Percentiles rank a stretch among this genome's conserved stretches.
phyloP scores from a whole-genome alignment of 129 eudicot species.

The Saposhnikovia divaricata region DNA sequence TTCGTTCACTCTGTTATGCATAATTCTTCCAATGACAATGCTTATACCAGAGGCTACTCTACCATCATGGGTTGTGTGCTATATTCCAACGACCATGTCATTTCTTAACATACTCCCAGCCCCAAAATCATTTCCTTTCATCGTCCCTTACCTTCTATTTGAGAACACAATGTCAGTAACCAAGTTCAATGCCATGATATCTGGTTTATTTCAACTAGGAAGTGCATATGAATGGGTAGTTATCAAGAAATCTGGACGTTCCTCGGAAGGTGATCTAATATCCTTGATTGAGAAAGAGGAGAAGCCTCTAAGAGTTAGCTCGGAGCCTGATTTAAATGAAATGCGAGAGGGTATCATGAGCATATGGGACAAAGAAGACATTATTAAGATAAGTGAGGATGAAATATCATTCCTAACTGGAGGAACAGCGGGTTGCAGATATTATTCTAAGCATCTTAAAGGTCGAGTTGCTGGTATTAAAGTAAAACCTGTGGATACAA shows the following conservation, averaged over 20 bases:
- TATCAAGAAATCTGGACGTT: conserved; percentile 92
- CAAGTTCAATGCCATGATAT: conserved; percentile 94
- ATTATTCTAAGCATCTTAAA: too few species aligned
- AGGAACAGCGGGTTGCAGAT: too few species aligned
- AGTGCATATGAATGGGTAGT: conserved; percentile 96
- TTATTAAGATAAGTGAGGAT: too few species aligned
- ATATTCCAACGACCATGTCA: conserved; percentile 75
- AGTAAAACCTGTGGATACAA: too few species aligned
- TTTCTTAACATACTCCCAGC: conserved; percentile 88
- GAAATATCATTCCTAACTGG: too few species aligned
- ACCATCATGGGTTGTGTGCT: conserved; percentile 90
- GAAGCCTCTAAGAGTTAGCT: conserved; percentile 25
- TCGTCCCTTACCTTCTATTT: conserved; percentile 82
- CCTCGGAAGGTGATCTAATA: conserved; percentile 75
- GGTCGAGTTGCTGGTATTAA: too few species aligned
- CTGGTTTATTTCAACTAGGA: conserved; percentile 89
- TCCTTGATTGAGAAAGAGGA: conserved; percentile 44
- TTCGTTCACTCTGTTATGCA: conserved; percentile 86
- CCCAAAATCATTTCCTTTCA: conserved; percentile 83
- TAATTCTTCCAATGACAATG: conserved; percentile 95
- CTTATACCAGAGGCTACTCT: conserved; percentile 89
- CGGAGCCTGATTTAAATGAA: conserved; percentile 45
- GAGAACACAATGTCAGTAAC: conserved; percentile 98
- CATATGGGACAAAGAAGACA: too few species aligned
- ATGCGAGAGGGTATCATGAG: conserved; percentile 40